phyloP scores from a whole-genome alignment of 73 alveolate species.

The Vitrella brassicaformis region DNA sequence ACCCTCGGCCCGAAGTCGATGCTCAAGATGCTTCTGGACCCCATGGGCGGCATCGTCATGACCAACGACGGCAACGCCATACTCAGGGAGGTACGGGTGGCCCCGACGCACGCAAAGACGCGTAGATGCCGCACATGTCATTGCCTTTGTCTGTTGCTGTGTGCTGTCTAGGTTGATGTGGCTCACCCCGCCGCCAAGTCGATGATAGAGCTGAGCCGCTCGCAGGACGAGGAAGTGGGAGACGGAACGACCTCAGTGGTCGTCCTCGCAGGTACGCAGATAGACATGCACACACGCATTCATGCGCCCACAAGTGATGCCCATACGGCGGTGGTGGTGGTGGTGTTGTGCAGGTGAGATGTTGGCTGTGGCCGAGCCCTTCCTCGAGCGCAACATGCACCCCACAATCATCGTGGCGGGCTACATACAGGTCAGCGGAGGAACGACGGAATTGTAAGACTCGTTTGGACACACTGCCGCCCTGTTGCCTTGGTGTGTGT shows the following conservation, averaged over 20 bases:
- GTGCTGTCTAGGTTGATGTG: constrained; percentile 60
- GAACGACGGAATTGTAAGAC: too few relatives aligned
- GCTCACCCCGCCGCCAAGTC: constrained; percentile 99
- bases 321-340: too few relatives aligned
- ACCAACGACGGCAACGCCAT: constrained; percentile 98
- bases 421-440: too few relatives aligned
- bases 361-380: constrained; percentile 39
- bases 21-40: constrained; percentile 95
- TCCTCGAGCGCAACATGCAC: constrained; percentile 23
- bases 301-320: too few relatives aligned
- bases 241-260: constrained; percentile 97
- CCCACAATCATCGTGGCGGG: constrained; percentile 26
- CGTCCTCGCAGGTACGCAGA: constrained; percentile 95
- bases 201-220: constrained; percentile 80
- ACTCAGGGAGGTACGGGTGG: constrained; percentile 79
- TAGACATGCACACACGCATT: too few relatives aligned
- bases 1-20: constrained; percentile 97
- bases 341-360: constrained; percentile 14
- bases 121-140: background rate
- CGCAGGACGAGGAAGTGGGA: constrained; percentile 67
- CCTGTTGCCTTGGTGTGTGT: background rate
- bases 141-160: background rate
- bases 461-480: too few relatives aligned
- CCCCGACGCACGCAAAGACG: background rate
- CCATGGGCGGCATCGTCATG: constrained; percentile 91